Base-by-base conservation (phyloP, 2,329 filamentous ascomycete genomes). In the Drechslerella stenobrocha region DNA sequence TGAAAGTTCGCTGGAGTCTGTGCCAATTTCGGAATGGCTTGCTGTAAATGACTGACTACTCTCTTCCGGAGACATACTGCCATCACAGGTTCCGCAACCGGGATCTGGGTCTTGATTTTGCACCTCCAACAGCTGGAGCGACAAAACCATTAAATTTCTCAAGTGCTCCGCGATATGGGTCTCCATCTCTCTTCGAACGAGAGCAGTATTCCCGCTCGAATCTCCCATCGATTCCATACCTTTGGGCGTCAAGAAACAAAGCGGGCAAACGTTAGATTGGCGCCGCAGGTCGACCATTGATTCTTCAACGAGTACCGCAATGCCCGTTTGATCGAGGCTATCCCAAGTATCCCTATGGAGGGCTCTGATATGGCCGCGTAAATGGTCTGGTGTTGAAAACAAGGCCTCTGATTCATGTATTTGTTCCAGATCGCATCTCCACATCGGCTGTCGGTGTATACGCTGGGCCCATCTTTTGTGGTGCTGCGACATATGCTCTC, bases 111-210 rank as follows among this genome's bases (percentile, higher is more conserved):
- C 28, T 30, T 26, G 2, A 8, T 30, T 18, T 26, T 50, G 46
- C 6, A 35, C 37, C 4, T 51, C 30, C 3, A 51, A 2, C 18
- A 51, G 22, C 18, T 32, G 28, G 8, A 51, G 32, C 13, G 47
- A 51, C 7, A 51, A 22, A 2, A 37, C 47, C 47, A 51, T 51
- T 3, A 51, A 34, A 2, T 51, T 51, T 2, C 34, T 26, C 6
- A 51, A 20, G n/a, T 51, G 47, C 30, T 24, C 47, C 2, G 30
- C 28, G 23, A 51, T 51, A 23, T 51, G 47, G n/a, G 34, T 37
- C 23, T 37, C 47, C 30, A 51, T 35, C 24, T 20, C 47, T 2
- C 26, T 22, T 2, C n/a, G n/a, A 11, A 37, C 18, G 23, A 3
- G 13, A n/a, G 2, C 11, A 22, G 7, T 22, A 7, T 51, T 9